Base-by-base conservation (phyloP, 2,329 filamentous ascomycete species). In the Hymenoscyphus fructigenus region DNA sequence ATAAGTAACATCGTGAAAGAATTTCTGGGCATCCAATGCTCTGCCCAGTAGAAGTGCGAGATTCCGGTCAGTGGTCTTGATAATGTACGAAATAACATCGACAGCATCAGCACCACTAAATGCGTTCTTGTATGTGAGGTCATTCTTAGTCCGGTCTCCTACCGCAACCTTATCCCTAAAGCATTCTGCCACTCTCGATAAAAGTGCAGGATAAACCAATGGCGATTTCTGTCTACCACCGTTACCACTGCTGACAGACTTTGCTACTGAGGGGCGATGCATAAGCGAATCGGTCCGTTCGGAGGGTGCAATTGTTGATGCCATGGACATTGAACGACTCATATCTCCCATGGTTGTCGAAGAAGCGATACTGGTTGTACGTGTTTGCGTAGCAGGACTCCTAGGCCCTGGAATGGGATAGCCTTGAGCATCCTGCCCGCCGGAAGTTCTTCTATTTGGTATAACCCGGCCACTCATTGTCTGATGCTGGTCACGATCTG, bases 1-100 rank as follows among this genome's bases (percentile, higher is more conserved):
- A 78, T 99, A 99, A 0, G 94, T 97, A 60, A 98, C 95, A 83
- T 99, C 95, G 80, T 99, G 95, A 76, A 99, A 99, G 80, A 97
- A 97, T 77, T 98, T 98, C 76, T 99, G 95, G 28, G 95, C 95
- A 79, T 99, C 95, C 66, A 99, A 81, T 53, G 95, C 93, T 75
- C 95, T 87, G 67, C 95, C 95, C 17, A 99, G 82, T 10, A 99
- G 85, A 59, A 99, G 82, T 12, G 95, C 95, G 66, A 99, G 82
- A 76, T 99, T 99, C 65, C 95, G 88, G 78, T 99, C 95, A 0
- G 92, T 97, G 1, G 95, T 99, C 75, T 96, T 91, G 78, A 99
- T 98, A 70, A 99, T 98, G 75, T 96, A 96, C 0, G 92, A 92
- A 69, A 99, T 90, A 65, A 98, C 85, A 76, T 99, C 95, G 23